Percentiles rank a stretch among this genome's conserved stretches.
Evolutionary conservation across 1,284 basidiomycete genomes (phyloP).

Genomic region (Pseudozyma tsukubaensis): DNA sequence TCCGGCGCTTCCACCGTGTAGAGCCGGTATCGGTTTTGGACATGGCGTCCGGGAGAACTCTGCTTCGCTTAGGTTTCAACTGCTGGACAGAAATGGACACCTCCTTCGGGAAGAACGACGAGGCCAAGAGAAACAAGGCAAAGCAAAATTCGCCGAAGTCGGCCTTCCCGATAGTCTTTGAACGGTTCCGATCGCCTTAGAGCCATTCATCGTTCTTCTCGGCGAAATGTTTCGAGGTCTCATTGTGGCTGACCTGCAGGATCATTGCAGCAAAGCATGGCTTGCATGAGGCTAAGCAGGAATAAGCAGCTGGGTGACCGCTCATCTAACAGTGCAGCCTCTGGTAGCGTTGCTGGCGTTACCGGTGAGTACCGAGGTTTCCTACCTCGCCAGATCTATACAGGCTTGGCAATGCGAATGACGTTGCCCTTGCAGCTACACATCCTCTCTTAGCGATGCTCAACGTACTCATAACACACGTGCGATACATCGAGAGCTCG

Average conservation of each 20-base stretch:
- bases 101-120: not conserved
- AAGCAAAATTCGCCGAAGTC: constrained; percentile 7
- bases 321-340: too few relatives aligned
- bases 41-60: not conserved
- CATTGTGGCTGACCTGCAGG: constrained; percentile 12
- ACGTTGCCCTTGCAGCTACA: too few relatives aligned
- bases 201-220: not conserved
- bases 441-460: too few relatives aligned
- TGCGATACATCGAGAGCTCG: too few relatives aligned
- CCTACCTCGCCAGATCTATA: too few relatives aligned
- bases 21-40: not conserved
- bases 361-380: too few relatives aligned
- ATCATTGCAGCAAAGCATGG: not conserved
- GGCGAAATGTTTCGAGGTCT: constrained; percentile 3
- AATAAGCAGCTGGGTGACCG: too few relatives aligned
- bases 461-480: too few relatives aligned
- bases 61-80: not conserved
- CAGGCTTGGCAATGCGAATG: too few relatives aligned
- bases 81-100: not conserved
- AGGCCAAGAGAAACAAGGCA: not conserved
- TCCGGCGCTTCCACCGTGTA: not conserved
- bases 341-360: not conserved
- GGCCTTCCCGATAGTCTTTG: not conserved
- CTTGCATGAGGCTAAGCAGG: too few relatives aligned
- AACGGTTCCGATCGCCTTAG: not conserved